Percentiles rank a stretch among this genome's conserved stretches.
phyloP scores from a whole-genome alignment of 2,329 filamentous ascomycete genomes.

The Alternaria hordeiaustralica region DNA sequence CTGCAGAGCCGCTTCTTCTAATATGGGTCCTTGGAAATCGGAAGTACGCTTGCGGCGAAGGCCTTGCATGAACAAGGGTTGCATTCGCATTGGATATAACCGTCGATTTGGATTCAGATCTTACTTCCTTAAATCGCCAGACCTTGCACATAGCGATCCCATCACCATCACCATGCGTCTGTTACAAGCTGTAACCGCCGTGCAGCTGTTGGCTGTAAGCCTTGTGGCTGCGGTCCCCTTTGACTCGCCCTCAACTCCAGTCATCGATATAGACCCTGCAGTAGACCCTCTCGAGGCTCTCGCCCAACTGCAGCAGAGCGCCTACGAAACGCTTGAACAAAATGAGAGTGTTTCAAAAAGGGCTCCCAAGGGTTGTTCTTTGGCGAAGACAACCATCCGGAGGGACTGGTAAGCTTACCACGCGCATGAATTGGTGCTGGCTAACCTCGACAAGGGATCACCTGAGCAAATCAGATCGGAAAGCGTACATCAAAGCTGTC shows the following conservation, averaged over 20 bases:
- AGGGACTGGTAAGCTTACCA: background rate
- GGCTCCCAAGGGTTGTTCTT: background rate
- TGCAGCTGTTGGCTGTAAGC: constrained; percentile 1
- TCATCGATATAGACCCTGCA: constrained; percentile 2
- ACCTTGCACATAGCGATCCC: background rate
- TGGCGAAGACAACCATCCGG: background rate
- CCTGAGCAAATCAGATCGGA: background rate
- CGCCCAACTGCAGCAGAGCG: constrained; percentile 1
- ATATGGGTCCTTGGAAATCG: background rate
- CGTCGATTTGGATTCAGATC: background rate
- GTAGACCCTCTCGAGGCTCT: constrained; percentile 2
- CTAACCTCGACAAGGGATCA: constrained; percentile 2
- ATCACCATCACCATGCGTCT: background rate
- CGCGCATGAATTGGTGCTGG: background rate
- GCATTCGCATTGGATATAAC: background rate
- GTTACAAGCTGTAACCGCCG: background rate
- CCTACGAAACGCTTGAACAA: constrained; percentile 1
- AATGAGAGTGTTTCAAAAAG: background rate
- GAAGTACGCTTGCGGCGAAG: background rate
- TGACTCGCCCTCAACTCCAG: background rate
- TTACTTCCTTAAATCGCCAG: background rate
- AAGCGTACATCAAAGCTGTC: constrained; percentile 1
- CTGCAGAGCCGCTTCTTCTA: background rate
- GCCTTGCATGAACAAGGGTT: background rate
- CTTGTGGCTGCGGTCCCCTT: background rate